phyloP scores from a whole-genome alignment of 805 yeast species.

The Cyberlindnera mrakii region DNA sequence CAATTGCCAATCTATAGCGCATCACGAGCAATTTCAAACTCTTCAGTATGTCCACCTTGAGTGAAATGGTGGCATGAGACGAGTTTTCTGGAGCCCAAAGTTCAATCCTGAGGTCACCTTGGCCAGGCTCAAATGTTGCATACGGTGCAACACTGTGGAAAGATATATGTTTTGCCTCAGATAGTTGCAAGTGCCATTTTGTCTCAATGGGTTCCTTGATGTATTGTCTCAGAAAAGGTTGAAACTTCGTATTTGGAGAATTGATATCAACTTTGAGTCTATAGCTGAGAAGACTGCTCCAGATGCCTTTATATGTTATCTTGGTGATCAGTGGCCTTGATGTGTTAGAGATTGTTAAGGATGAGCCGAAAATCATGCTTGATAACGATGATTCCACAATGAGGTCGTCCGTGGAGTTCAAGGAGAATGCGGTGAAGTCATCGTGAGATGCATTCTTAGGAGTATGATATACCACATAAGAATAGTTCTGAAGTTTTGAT shows the following conservation, averaged over 20 bases:
- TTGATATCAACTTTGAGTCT: constrained; percentile 21
- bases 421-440: constrained; percentile 6
- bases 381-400: constrained; percentile 2
- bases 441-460: constrained; percentile 2
- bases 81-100: constrained; percentile 36
- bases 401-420: constrained; percentile 1
- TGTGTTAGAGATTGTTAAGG: constrained; percentile 34
- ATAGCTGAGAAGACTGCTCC: constrained; percentile 59
- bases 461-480: constrained; percentile 44
- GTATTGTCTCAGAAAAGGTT: constrained; percentile 67
- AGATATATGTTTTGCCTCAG: constrained; percentile 32
- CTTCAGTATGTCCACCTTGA: constrained; percentile 46
- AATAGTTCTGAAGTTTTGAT: constrained; percentile 36
- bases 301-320: constrained; percentile 47
- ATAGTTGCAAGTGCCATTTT: constrained; percentile 66
- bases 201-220: constrained; percentile 62
- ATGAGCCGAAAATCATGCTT: constrained; percentile 18
- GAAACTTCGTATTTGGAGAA: constrained; percentile 26
- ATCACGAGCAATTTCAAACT: constrained; percentile 67
- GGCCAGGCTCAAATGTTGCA: constrained; percentile 40
- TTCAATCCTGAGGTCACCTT: constrained; percentile 33
- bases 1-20: constrained; percentile 70
- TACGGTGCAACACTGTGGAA: constrained; percentile 68
- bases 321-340: constrained; percentile 37
- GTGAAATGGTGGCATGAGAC: constrained; percentile 11